Percentiles rank a stretch among this genome's conserved stretches.
phyloP scores from a whole-genome alignment of 768 basidiomycete genomes.

The Serpula lacrymans region DNA sequence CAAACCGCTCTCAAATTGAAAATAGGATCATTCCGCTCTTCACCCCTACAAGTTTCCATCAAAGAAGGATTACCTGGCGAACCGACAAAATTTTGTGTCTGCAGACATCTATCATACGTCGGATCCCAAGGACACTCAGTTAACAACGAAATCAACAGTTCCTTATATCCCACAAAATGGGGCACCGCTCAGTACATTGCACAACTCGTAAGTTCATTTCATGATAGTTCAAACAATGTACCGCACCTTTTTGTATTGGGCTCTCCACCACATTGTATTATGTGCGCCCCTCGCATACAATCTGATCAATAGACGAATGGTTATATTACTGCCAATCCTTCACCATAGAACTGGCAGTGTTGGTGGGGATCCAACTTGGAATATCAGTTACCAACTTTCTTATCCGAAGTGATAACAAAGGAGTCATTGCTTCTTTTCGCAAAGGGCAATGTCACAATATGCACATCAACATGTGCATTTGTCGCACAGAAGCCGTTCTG shows the following conservation, averaged over 20 bases:
- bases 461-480: slow-evolving; percentile 27
- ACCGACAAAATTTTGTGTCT: slow-evolving; percentile 14
- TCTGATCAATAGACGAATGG: too few species aligned
- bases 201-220: slow-evolving; percentile 8
- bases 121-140: slow-evolving; percentile 3
- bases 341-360: slow-evolving; percentile 14
- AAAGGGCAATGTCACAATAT: slow-evolving; percentile 29
- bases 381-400: slow-evolving; percentile 14
- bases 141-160: slow-evolving; percentile 13
- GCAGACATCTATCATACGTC: slow-evolving; percentile 18
- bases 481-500: slow-evolving; percentile 11
- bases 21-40: not conserved
- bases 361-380: not conserved
- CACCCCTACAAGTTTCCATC: not conserved
- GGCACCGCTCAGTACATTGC: slow-evolving; percentile 9
- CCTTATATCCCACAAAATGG: slow-evolving; percentile 15
- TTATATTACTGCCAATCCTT: too few species aligned
- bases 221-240: not conserved
- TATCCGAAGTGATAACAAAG: slow-evolving; percentile 32
- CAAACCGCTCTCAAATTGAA: not conserved
- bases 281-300: too few species aligned
- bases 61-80: not conserved
- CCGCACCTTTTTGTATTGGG: not conserved
- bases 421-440: slow-evolving; percentile 28
- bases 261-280: too few species aligned